Evolutionary conservation across 208 protist species (phyloP), one percentile per base, ranked within the genome.

Genomic region (Crithidia expoeki): DNA sequence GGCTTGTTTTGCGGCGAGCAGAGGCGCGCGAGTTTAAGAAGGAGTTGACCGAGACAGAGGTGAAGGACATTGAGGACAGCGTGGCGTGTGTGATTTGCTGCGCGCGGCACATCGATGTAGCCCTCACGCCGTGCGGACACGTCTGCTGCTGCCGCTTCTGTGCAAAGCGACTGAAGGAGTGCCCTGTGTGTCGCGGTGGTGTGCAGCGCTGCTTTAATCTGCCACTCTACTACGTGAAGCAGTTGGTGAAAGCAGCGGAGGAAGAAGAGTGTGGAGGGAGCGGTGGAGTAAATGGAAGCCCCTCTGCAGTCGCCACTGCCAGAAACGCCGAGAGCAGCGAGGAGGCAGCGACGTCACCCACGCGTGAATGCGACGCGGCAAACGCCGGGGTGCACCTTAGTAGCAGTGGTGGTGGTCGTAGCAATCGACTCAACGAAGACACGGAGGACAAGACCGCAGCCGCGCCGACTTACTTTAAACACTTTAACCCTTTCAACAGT

Each of bases 31-130:
- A 72, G 33, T 85, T 74, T 38, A 62, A 72, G 46, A 56, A 67
- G 50, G 72, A 80, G 52, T 60, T 85, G 14, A 71, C 62, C 0
- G 74, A 64, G 12, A 85, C 75, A 16, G 76, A 81, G 59, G 63
- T 56, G 40, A 59, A 49, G 19, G 59, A 81, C 25, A 51, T 69
- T 11, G 68, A 80, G 40, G 77, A 83, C 34, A 49, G 30, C 47
- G 77, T 74, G n/a, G 70, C 64, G 5, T 87, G 82, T 49, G 75
- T 79, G 30, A 79, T 87, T 10, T 87, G 82, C 72, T 87, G 71
- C 32, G 74, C 74, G 14, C 72, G 79, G 12, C 69, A 67, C 55
- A 75, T 87, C 34, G 79, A 87, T 64, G 73, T 73, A 25, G 82
- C 74, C 25, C 59, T 87, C 30, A 75, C 52, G 9, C 77, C 77